Evolutionary conservation across 768 basidiomycete species (phyloP).

Genomic region (Postia placenta): DNA sequence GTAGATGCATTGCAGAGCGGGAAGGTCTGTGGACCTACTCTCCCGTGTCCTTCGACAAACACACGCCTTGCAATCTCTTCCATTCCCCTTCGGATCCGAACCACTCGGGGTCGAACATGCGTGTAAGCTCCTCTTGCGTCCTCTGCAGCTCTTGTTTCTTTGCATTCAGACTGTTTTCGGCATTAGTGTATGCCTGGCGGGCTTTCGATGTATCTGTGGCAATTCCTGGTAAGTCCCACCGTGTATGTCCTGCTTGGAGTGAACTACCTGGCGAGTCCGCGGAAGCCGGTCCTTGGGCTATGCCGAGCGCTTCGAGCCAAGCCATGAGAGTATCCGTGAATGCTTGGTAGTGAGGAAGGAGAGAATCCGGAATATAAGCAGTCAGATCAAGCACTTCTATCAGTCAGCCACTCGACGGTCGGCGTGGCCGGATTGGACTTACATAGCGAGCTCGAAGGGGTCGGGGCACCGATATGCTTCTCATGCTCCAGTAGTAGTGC

Average conservation of each 20-base stretch:
- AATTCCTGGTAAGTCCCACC: neutral
- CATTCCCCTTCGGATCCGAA: slow-evolving; percentile 87
- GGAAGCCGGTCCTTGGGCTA: slow-evolving; percentile 28
- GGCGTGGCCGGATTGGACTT: slow-evolving; percentile 25
- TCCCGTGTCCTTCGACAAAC: slow-evolving; percentile 78
- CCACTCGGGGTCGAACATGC: slow-evolving; percentile 57
- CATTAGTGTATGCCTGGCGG: slow-evolving; percentile 54
- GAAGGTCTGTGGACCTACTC: slow-evolving; percentile 64
- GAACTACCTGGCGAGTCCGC: neutral
- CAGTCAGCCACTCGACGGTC: neutral
- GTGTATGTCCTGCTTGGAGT: neutral
- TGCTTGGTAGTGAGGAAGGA: slow-evolving; percentile 68
- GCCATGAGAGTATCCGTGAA: slow-evolving; percentile 55
- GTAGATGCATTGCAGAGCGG: neutral
- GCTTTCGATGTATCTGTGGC: slow-evolving; percentile 51
- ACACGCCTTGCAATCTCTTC: slow-evolving; percentile 87
- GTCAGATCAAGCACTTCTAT: slow-evolving; percentile 68
- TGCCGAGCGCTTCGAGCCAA: slow-evolving; percentile 58
- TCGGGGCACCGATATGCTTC: slow-evolving; percentile 48
- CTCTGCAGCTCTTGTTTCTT: slow-evolving; percentile 47
- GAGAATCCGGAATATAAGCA: slow-evolving; percentile 79
- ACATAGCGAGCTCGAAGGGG: slow-evolving; percentile 37
- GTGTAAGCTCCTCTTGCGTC: slow-evolving; percentile 50
- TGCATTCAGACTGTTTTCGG: slow-evolving; percentile 52
- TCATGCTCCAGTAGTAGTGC: slow-evolving; percentile 76